Conservation (phyloP, 768 basidiomycete genomes). For the Tulasnella calospora region DNA sequence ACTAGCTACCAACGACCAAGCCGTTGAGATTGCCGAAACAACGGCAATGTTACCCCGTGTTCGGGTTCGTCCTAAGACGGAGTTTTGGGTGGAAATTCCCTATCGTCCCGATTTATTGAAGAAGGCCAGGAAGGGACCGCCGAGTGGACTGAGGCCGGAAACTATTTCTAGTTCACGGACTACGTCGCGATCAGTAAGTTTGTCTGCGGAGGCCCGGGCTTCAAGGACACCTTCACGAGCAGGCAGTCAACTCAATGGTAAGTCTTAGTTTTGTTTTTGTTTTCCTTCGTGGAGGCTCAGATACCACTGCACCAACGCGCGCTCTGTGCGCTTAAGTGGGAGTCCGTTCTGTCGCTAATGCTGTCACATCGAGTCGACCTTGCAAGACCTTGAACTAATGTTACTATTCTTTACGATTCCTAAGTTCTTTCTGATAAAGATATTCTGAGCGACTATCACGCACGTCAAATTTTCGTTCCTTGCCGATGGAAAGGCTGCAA, state of each 20-base stretch:
- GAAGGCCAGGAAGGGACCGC: neutral
- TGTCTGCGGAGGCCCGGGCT: neutral
- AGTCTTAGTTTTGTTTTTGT: neutral
- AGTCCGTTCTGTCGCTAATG: neutral
- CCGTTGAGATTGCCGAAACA: neutral
- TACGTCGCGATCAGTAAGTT: neutral
- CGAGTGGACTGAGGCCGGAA: neutral
- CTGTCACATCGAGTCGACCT: neutral
- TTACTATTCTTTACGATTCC: neutral
- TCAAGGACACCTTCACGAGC: neutral
- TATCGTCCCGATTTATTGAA: constrained; percentile 1
- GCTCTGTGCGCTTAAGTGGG: neutral
- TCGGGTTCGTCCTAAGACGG: neutral
- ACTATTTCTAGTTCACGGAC: neutral
- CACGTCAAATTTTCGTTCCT: neutral
- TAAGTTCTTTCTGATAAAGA: neutral
- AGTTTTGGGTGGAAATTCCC: constrained; percentile 15
- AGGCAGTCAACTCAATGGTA: neutral
- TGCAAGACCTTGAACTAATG: neutral
- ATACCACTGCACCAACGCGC: neutral
- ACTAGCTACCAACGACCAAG: neutral
- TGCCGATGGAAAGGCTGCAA: constrained; percentile 12
- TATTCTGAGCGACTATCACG: neutral
- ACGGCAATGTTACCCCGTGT: neutral
- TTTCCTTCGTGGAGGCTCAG: neutral